phyloP scores from a whole-genome alignment of 148 eudicot species.

The Agrostemma githago region DNA sequence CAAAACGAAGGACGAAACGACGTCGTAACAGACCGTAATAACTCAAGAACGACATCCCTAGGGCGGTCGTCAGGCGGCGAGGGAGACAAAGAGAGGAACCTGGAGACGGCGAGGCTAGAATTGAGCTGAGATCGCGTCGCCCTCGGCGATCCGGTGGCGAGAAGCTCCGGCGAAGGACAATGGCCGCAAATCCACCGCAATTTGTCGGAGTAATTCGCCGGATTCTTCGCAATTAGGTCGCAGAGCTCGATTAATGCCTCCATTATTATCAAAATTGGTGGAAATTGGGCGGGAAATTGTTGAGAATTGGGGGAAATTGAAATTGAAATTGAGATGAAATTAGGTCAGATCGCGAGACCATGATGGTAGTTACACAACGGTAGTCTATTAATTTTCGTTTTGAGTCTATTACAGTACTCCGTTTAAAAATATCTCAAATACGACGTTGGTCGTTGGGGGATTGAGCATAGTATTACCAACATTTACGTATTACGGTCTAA shows the following conservation, averaged over 20 bases:
- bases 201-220: slow-evolving; percentile 57
- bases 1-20: slow-evolving; percentile 61
- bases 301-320: too few relatives aligned
- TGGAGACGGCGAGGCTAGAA: slow-evolving; percentile 52
- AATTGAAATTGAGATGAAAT: too few relatives aligned
- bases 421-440: too few relatives aligned
- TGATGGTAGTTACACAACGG: too few relatives aligned
- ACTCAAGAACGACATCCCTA: slow-evolving; percentile 39
- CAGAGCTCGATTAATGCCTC: slow-evolving; percentile 81
- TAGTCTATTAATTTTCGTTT: too few relatives aligned
- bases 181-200: slow-evolving; percentile 71
- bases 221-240: slow-evolving; percentile 70
- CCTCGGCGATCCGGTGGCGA: slow-evolving; percentile 50
- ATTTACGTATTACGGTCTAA: too few relatives aligned
- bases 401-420: too few relatives aligned
- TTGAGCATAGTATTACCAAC: too few relatives aligned
- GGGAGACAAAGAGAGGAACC: slow-evolving; percentile 67
- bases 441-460: too few relatives aligned
- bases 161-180: slow-evolving; percentile 59
- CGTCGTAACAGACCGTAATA: slow-evolving; percentile 47
- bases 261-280: slow-evolving; percentile 29
- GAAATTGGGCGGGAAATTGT: neutral
- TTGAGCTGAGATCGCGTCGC: slow-evolving; percentile 71
- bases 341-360: too few relatives aligned
- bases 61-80: slow-evolving; percentile 44